Evolutionary conservation across 2,329 filamentous ascomycete genomes (phyloP), one percentile per base, ranked within the genome.

Genomic region (Fusarium begoniae): DNA sequence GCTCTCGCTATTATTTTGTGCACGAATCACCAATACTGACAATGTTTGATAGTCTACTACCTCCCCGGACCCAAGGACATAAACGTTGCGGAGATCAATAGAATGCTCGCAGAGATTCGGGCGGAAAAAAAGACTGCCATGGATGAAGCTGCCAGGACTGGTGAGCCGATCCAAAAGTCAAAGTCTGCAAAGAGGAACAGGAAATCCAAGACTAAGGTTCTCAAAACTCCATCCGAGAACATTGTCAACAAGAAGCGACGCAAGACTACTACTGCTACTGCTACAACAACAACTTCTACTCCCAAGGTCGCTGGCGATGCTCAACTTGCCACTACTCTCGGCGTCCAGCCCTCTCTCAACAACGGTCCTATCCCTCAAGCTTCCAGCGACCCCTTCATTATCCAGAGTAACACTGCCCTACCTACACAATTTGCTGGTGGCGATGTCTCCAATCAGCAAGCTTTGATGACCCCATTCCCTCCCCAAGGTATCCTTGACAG

Each of bases 231-330:
- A 20, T 57, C 53, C 9, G 35, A 51, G 30, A 40, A 17, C 5
- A 56, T 66, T 18, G 28, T 30, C 38, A 60, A 40, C 54, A 70
- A 70, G 58, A 69, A 56, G 64, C 56, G 47, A 37, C 67, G 58
- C 44, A 44, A 44, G n/a, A 30, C 28, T 32, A 45, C 38, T 28
- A 22, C 3, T 30, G n/a, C 37, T 35, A 7, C 14, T 35, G 32
- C 14, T 35, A 12, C 35, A 22, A 8, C 22, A 24, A 2, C 26
- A 37, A 26, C 47, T 28, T 35, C 30, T 41, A 28, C 40, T 5
- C 15, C 40, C 24, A 8, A 28, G 13, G 17, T 38, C 35, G 35
- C 37, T 47, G 20, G 20, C 20, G 30, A 44, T 35, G 32, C 22
- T 58, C 51, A 58, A 11, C 60, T 38, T 26, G 15, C 26, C 6